A percentile compares a stretch with the other conserved stretches of the same genome.
Evolutionary conservation across 768 basidiomycete species (phyloP).

Genomic region (Cytidiella melzeri): DNA sequence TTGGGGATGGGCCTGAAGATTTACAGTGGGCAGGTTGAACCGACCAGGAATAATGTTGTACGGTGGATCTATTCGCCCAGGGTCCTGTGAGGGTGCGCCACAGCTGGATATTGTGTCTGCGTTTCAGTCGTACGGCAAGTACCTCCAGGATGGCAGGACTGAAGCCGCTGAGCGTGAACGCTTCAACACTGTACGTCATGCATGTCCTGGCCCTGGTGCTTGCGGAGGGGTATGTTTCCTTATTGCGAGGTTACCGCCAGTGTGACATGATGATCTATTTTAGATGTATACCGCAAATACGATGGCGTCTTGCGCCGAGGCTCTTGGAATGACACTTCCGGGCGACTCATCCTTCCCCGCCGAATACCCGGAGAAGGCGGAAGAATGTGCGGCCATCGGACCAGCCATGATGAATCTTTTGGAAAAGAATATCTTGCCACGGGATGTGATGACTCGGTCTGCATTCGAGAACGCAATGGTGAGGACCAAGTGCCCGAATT

Average conservation of each 20-base stretch:
- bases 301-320: constrained; percentile 95
- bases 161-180: constrained; percentile 75
- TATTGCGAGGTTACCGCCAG: neutral
- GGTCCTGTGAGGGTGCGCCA: constrained; percentile 83
- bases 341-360: constrained; percentile 98
- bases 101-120: constrained; percentile 94
- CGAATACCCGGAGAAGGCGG: constrained; percentile 80
- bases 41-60: constrained; percentile 97
- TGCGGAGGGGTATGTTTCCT: constrained; percentile 82
- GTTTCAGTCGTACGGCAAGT: constrained; percentile 97
- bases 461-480: constrained; percentile 99
- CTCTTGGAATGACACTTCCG: constrained; percentile 91
- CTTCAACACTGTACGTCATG: constrained; percentile 82
- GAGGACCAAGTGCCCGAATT: constrained; percentile 10
- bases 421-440: constrained; percentile 86
- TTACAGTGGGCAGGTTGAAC: constrained; percentile 84
- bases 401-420: constrained; percentile 80
- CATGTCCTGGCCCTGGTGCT: constrained; percentile 96
- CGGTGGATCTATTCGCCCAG: constrained; percentile 90
- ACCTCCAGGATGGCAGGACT: constrained; percentile 84
- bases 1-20: neutral
- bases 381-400: constrained; percentile 80
- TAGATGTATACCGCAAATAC: constrained; percentile 99
- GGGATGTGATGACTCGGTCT: constrained; percentile 93
- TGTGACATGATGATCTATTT: constrained; percentile 1